These are phyloP conservation scores for Lactuca sativa DNA, from an alignment of 129 eudicot genomes.

Conservation along the genomic window DNA sequence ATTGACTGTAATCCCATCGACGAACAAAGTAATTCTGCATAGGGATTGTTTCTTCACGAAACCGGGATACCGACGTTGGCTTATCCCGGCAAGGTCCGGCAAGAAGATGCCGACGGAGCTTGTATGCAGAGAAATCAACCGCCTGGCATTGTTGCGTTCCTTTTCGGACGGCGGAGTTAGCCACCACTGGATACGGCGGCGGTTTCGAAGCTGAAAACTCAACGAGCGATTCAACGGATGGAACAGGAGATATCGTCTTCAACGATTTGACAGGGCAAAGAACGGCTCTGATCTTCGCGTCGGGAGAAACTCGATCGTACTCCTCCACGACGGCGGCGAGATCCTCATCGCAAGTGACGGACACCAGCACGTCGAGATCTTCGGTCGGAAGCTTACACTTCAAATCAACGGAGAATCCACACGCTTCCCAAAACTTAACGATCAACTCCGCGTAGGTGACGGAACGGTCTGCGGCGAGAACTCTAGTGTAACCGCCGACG, in stretches of 20 bases:
- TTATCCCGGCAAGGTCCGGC: conserved; percentile 22
- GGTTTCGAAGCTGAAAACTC: conserved; percentile 30
- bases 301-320: conserved; percentile 57
- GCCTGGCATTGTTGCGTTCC: not conserved
- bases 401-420: conserved; percentile 62
- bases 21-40: conserved; percentile 20
- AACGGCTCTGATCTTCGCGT: conserved; percentile 71
- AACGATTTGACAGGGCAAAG: conserved; percentile 41
- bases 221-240: conserved; percentile 50
- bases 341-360: conserved; percentile 72
- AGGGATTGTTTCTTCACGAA: conserved; percentile 8
- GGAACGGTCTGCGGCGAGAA: conserved; percentile 63
- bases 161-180: conserved; percentile 3
- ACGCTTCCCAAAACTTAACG: conserved; percentile 66
- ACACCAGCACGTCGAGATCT: conserved; percentile 69
- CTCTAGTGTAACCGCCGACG: conserved; percentile 78
- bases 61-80: conserved; percentile 14
- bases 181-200: conserved; percentile 4
- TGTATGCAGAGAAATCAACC: not conserved
- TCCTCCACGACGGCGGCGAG: conserved; percentile 53
- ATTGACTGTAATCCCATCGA: conserved; percentile 22
- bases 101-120: conserved; percentile 13
- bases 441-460: conserved; percentile 55
- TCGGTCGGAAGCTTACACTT: conserved; percentile 73
- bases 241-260: conserved; percentile 55